Evolutionary conservation across 495 filamentous ascomycete species (phyloP).

Genomic region (Trichoderma erinaceum): DNA sequence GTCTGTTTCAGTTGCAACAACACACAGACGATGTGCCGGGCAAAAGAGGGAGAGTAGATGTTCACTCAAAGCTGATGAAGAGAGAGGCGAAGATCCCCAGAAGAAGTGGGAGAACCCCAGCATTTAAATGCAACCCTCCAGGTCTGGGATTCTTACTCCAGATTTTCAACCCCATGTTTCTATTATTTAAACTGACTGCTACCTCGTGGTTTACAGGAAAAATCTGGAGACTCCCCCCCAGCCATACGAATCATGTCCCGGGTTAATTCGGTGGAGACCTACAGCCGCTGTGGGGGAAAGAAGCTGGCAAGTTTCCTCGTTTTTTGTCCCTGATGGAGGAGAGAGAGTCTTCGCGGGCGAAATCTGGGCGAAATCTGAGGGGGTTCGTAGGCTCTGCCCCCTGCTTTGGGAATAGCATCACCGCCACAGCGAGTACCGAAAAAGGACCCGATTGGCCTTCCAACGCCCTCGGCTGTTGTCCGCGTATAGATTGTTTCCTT

Average conservation of each 20-base stretch:
- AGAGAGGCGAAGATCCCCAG: background rate
- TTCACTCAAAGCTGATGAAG: background rate
- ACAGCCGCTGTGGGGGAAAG: background rate
- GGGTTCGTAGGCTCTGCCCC: slow-evolving; percentile 1
- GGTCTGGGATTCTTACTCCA: background rate
- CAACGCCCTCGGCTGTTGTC: background rate
- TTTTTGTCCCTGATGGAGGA: background rate
- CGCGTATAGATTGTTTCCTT: background rate
- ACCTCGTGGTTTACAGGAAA: background rate
- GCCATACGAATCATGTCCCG: slow-evolving; percentile 8
- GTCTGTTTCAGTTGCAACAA: background rate
- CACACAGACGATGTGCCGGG: background rate
- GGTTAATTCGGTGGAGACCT: background rate
- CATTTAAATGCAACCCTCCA: slow-evolving; percentile 3
- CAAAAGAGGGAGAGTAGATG: background rate
- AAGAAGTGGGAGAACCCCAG: background rate
- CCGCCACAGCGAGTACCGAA: background rate
- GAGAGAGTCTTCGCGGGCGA: background rate
- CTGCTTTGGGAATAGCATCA: background rate
- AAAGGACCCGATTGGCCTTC: background rate
- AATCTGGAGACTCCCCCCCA: slow-evolving; percentile 1
- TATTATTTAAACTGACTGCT: background rate
- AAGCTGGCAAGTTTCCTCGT: background rate
- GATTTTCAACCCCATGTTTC: slow-evolving; percentile 3
- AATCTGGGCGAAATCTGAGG: background rate